Conservation (phyloP, 2,329 filamentous ascomycete genomes). For the Catunica adiposa region DNA sequence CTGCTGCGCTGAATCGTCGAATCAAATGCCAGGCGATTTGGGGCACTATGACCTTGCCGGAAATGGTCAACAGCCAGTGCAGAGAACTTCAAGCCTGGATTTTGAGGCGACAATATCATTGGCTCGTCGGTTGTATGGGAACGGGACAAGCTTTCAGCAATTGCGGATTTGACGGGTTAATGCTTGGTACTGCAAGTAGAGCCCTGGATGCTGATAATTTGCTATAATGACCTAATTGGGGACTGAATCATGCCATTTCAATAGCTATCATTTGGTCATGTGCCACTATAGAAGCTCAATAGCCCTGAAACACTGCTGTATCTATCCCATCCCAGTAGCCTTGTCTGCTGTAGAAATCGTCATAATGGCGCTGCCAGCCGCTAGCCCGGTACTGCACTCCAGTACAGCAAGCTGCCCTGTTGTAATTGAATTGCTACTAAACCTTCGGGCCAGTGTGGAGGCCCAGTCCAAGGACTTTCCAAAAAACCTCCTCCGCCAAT, state of each 20-base stretch:
- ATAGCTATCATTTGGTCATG: neutral
- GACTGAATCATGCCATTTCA: constrained; percentile 3
- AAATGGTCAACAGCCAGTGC: neutral
- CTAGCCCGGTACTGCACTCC: neutral
- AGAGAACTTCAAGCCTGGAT: constrained; percentile 5
- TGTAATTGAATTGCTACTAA: neutral
- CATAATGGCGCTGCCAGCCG: neutral
- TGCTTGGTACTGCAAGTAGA: neutral
- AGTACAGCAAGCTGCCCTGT: neutral
- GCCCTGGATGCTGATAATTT: neutral
- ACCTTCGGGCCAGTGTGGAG: neutral
- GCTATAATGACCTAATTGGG: neutral
- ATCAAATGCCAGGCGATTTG: constrained; percentile 26
- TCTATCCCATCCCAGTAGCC: neutral
- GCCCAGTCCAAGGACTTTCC: neutral
- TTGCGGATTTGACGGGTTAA: neutral
- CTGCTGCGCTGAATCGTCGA: constrained; percentile 23
- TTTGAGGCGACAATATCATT: constrained; percentile 4
- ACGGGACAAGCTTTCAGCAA: neutral
- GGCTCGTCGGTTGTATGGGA: neutral
- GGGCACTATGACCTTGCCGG: constrained; percentile 9
- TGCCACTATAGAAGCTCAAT: neutral
- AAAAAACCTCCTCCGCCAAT: constrained; percentile 1
- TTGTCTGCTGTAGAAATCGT: neutral
- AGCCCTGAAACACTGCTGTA: neutral